Conservation (phyloP, 345 rosid genomes). For the Conringia planisiliqua region DNA sequence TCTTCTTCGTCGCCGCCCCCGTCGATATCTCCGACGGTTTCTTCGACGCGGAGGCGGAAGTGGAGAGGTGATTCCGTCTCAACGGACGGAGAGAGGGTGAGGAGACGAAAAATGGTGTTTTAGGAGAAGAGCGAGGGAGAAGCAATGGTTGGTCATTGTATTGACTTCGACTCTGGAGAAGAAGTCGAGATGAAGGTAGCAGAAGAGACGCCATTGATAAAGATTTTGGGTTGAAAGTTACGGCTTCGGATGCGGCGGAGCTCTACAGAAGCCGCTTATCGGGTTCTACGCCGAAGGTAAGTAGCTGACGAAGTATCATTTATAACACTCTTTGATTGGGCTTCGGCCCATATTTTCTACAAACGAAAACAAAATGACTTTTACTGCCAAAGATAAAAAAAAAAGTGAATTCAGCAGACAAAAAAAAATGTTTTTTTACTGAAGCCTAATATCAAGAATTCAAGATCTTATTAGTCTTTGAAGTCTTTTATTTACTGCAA, state of each 20-base stretch:
- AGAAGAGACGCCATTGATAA: slow-evolving; percentile 39
- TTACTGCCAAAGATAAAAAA: background rate
- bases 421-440: background rate
- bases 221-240: slow-evolving; percentile 1
- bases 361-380: background rate
- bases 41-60: slow-evolving; percentile 35
- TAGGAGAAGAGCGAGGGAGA: slow-evolving; percentile 19
- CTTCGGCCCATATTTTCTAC: slow-evolving; percentile 12
- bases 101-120: slow-evolving; percentile 22
- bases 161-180: slow-evolving; percentile 27
- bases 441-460: no score
- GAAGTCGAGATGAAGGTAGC: slow-evolving; percentile 28
- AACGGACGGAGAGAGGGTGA: slow-evolving; percentile 18
- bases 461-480: background rate
- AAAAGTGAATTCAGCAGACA: background rate
- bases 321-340: background rate
- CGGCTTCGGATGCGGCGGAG: slow-evolving; percentile 32
- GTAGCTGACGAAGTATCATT: background rate
- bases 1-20: background rate
- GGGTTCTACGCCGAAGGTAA: background rate
- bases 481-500: background rate
- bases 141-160: slow-evolving; percentile 11
- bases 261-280: slow-evolving; percentile 21
- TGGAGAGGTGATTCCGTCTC: slow-evolving; percentile 14
- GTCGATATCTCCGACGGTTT: slow-evolving; percentile 15